Percentiles rank a stretch among this genome's conserved stretches.
These are phyloP conservation scores for Pouteria glomerata DNA, from an alignment of 148 eudicot genomes.

Conservation along the genomic window DNA sequence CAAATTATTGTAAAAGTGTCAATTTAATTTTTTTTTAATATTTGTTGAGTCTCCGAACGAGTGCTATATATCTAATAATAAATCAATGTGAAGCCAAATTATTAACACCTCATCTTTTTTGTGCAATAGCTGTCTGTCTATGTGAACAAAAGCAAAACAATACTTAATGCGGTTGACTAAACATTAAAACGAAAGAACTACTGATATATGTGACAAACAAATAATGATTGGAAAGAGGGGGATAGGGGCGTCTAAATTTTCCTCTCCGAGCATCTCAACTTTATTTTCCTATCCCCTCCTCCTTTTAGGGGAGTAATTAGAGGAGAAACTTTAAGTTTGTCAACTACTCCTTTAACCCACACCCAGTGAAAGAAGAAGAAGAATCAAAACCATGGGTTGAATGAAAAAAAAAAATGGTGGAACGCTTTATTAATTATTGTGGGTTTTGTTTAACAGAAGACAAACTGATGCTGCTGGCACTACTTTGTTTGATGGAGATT, in stretches of 20 bases:
- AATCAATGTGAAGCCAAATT: no score
- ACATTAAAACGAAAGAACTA: background rate
- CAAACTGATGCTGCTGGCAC: constrained; percentile 43
- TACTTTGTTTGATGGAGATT: constrained; percentile 17
- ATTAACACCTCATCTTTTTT: no score
- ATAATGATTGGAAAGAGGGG: constrained; percentile 1
- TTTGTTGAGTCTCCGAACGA: no score
- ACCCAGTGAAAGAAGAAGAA: constrained; percentile 14
- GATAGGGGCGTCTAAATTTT: constrained; percentile 4
- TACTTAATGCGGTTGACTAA: background rate
- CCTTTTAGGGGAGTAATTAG: constrained; percentile 15
- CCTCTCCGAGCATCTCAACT: background rate
- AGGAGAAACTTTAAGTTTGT: constrained; percentile 32
- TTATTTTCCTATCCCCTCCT: constrained; percentile 1
- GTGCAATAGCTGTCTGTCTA: no score
- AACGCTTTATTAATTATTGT: constrained; percentile 4
- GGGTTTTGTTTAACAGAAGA: constrained; percentile 12
- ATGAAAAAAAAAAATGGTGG: background rate
- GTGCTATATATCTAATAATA: no score
- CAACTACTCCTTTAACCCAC: constrained; percentile 40
- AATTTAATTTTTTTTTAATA: no score
- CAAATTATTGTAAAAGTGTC: no score
- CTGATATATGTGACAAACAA: background rate
- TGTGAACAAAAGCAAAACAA: background rate
- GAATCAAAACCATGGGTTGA: background rate